Base-by-base conservation (phyloP, 139 green algal species). In the Chlamydomonas schloesseri region DNA sequence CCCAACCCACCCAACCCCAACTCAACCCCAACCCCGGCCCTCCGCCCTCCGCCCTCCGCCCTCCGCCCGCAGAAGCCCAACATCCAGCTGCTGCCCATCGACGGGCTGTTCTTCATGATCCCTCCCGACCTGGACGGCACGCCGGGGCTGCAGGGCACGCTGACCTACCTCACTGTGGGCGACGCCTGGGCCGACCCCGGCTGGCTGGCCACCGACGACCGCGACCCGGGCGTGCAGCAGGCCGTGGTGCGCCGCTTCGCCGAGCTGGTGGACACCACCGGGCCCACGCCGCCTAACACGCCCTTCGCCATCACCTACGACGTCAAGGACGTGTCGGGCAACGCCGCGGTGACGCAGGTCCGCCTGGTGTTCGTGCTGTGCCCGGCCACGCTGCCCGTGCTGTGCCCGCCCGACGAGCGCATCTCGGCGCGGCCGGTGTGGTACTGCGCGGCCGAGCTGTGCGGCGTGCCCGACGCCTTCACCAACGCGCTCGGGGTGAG, bases 281-380 rank as follows among this genome's bases (percentile, higher is more conserved):
- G 18, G 26, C 89, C 89, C 34, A 92, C 85, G 10, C 34, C 84
- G 26, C 36, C 69, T 13, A 65, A 60, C 68, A 53, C 47, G 53
- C 89, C 89, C 3, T 92, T 71, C 77, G 69, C 87, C 37, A 84
- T 92, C 62, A 84, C 81, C n/a, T 92, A 90, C 81, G 78, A 88
- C 74, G 89, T 87, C 2, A 72, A 33, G 47, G 89, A 92, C 75
- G 76, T 79, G 28, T 72, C 46, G n/a, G 89, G 85, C 60, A 92
- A 92, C 75, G 65, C 46, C 67, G 80, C 80, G 20, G 34, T 18
- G 6, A 84, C 78, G 64, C 64, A 84, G 50, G 85, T 82, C 64
- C 89, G 89, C 8, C 86, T 88, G 42, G 85, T 92, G 83, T 88
- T 84, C 58, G 89, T 92, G 55, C 28, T 68, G 31, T 92, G 89